Evolutionary conservation across 495 filamentous ascomycete species (phyloP), one percentile per base, ranked within the genome.

Genomic region (Xanthoparmelia taractica): DNA sequence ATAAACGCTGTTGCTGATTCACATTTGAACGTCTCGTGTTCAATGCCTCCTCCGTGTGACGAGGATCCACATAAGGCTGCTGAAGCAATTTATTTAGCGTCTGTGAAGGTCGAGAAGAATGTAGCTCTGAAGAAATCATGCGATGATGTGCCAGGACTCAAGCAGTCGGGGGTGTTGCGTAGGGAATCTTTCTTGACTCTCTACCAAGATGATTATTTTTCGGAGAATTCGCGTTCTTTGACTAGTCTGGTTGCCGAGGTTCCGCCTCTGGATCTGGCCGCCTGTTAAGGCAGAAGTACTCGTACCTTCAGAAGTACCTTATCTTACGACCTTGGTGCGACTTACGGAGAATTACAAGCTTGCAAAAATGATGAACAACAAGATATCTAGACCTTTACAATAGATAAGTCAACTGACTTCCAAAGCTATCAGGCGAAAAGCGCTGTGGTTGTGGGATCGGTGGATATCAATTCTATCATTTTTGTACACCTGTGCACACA

Each of bases 381-480:
- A n/a, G n/a, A n/a, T n/a, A n/a, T n/a, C n/a, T n/a, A n/a, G n/a
- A n/a, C n/a, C n/a, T n/a, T n/a, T n/a, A n/a, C n/a, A n/a, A n/a
- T n/a, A n/a, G n/a, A n/a, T n/a, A n/a, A n/a, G n/a, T n/a, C n/a
- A n/a, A n/a, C n/a, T n/a, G n/a, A n/a, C n/a, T n/a, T n/a, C n/a
- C n/a, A n/a, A n/a, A n/a, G n/a, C n/a, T n/a, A n/a, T n/a, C n/a
- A n/a, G n/a, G n/a, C n/a, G n/a, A n/a, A n/a, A n/a, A 25, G 23
- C 23, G 15, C 1, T 5, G 4, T 29, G 2, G 23, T 29, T 1
- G 12, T 29, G 13, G 23, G 13, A 27, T 50, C 11, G 50, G 18
- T 54, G 50, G 27, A 33, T 54, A 54, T 54, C 50, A 33, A 33
- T 33, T 33, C 50, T 54, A 54, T 54, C 27, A 33, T 54, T 54